A percentile compares a stretch with the other conserved stretches of the same genome.
Evolutionary conservation across 2,329 filamentous ascomycete species (phyloP).

Genomic region (Aciculosporium take): DNA sequence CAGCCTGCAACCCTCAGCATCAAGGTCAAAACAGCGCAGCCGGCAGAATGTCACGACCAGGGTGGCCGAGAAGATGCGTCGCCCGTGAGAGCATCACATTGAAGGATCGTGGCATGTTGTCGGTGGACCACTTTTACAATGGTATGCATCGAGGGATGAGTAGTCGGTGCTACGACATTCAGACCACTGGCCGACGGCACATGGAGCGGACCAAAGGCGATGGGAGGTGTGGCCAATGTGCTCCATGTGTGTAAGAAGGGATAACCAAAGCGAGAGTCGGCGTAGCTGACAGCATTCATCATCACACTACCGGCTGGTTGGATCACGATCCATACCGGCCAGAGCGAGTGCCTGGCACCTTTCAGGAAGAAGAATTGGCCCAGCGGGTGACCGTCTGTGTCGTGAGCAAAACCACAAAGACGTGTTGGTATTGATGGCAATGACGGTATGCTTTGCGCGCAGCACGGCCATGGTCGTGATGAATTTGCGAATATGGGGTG

Average conservation of each 20-base stretch:
- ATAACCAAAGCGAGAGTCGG: neutral
- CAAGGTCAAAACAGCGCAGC: conserved; percentile 8
- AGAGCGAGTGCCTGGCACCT: conserved; percentile 25
- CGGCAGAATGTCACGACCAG: conserved; percentile 22
- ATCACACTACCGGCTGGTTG: conserved; percentile 27
- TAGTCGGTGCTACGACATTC: neutral
- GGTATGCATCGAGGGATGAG: neutral
- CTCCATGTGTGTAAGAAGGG: conserved; percentile 21
- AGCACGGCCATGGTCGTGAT: conserved; percentile 58
- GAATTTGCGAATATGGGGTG: conserved; percentile 63
- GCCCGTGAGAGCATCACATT: conserved; percentile 25
- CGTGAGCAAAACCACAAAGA: conserved; percentile 20
- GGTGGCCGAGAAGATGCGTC: conserved; percentile 13
- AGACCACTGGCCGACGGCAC: neutral
- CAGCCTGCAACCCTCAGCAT: neutral
- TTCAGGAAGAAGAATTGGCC: neutral
- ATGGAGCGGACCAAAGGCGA: conserved; percentile 29
- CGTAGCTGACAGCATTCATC: neutral
- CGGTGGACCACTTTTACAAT: conserved; percentile 69
- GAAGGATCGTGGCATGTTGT: conserved; percentile 36
- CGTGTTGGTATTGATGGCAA: neutral
- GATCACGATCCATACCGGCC: conserved; percentile 55
- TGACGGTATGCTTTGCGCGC: neutral
- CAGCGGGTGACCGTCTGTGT: conserved; percentile 23
- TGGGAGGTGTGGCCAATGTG: conserved; percentile 42